Evolutionary conservation across 495 filamentous ascomycete species (phyloP).

Genomic region (Friedmanniomyces simplex): DNA sequence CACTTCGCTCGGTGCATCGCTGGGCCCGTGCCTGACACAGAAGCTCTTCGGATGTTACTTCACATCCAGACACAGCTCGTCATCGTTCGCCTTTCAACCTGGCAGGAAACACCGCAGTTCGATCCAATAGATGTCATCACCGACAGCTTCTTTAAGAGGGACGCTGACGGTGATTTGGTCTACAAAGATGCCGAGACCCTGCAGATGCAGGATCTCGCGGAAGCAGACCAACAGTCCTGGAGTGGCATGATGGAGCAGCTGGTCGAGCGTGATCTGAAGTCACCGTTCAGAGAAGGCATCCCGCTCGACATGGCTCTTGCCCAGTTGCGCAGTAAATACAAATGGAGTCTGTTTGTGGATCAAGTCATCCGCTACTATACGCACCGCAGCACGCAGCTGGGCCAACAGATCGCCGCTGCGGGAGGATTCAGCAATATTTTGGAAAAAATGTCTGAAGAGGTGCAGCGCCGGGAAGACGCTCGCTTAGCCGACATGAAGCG

Average conservation of each 20-base stretch:
- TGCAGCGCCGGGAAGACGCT: background rate
- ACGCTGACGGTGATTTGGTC: background rate
- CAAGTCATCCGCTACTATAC: slow-evolving; percentile 8
- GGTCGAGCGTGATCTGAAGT: background rate
- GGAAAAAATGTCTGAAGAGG: background rate
- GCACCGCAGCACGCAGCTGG: slow-evolving; percentile 13
- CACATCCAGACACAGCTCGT: slow-evolving; percentile 6
- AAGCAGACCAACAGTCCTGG: background rate
- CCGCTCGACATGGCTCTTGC: background rate
- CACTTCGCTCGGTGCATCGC: slow-evolving; percentile 8
- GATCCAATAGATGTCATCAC: background rate
- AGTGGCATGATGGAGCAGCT: background rate
- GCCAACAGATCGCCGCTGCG: slow-evolving; percentile 8
- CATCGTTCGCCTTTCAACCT: background rate
- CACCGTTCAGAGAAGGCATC: background rate
- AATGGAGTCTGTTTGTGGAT: slow-evolving; percentile 17
- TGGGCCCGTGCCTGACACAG: background rate
- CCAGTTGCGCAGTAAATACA: slow-evolving; percentile 3
- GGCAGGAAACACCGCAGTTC: background rate
- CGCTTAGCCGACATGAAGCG: background rate
- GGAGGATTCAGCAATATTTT: slow-evolving; percentile 15
- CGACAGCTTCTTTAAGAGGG: slow-evolving; percentile 7
- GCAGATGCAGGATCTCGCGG: background rate
- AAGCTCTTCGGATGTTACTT: background rate
- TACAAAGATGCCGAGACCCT: slow-evolving; percentile 4